These are phyloP conservation scores for Cercophora sp. DNA, from an alignment of 495 filamentous ascomycete species.

Conservation along the genomic window DNA sequence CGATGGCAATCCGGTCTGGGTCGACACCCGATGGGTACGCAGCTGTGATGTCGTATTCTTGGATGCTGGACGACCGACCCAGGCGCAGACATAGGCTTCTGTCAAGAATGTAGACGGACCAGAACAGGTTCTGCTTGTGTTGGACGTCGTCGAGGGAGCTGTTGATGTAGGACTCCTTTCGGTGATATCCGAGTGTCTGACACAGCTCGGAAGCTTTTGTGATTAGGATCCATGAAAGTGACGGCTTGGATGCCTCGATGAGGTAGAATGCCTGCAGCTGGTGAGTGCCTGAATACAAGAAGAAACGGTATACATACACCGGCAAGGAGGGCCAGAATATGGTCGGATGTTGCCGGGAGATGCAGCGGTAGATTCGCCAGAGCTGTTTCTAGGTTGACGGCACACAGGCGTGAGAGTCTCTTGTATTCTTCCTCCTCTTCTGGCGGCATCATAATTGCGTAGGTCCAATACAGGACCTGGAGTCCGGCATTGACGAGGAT, in stretches of 20 bases:
- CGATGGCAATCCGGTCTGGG: not conserved
- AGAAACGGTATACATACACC: conserved; percentile 44
- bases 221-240: conserved; percentile 56
- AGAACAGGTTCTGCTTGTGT: conserved; percentile 50
- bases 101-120: conserved; percentile 56
- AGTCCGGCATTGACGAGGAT: conserved; percentile 54
- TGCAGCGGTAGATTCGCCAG: conserved; percentile 52
- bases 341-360: conserved; percentile 52
- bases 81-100: conserved; percentile 57
- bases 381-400: conserved; percentile 53
- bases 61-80: conserved; percentile 55
- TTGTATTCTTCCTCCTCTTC: conserved; percentile 19
- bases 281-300: not conserved
- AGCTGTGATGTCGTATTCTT: conserved; percentile 57
- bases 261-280: conserved; percentile 40
- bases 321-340: conserved; percentile 53
- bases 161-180: conserved; percentile 48
- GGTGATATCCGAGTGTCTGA: conserved; percentile 60
- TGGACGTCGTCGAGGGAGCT: conserved; percentile 21
- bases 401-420: conserved; percentile 42
- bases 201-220: conserved; percentile 56
- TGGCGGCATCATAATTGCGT: conserved; percentile 22
- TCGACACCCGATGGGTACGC: conserved; percentile 2
- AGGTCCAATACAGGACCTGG: conserved; percentile 51
- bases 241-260: conserved; percentile 59